A percentile compares a stretch with the other conserved stretches of the same genome.
Conservation (phyloP, 1,284 basidiomycete genomes). For the Afroboletus lepidellus region DNA sequence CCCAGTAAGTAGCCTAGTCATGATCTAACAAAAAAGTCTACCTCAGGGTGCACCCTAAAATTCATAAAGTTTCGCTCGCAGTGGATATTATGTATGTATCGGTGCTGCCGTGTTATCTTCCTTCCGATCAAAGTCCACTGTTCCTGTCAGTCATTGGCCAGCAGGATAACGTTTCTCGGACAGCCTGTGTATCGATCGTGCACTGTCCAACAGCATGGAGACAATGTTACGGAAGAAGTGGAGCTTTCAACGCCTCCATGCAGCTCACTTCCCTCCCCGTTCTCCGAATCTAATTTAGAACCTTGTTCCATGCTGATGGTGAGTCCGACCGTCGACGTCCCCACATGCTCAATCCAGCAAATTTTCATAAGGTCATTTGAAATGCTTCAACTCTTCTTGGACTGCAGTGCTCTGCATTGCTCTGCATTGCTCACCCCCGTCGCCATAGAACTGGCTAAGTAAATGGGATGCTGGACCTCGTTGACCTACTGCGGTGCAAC, state of each 20-base stretch:
- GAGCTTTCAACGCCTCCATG: conserved; percentile 13
- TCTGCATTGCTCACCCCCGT: conserved; percentile 1
- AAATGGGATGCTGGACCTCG: not conserved
- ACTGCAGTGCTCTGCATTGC: not conserved
- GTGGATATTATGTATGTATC: conserved; percentile 37
- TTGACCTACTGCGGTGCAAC: not conserved
- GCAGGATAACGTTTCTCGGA: conserved; percentile 22
- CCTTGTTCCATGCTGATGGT: conserved; percentile 12
- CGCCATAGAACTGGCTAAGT: not conserved
- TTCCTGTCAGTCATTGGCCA: conserved; percentile 15
- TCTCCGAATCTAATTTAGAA: conserved; percentile 10
- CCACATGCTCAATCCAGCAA: conserved; percentile 10
- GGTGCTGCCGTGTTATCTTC: conserved; percentile 21
- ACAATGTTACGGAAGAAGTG: conserved; percentile 27
- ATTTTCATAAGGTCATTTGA: conserved; percentile 25
- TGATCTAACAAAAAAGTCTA: conserved; percentile 15
- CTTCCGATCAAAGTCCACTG: conserved; percentile 29
- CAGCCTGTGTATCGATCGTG: conserved; percentile 15
- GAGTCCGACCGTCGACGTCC: conserved; percentile 1
- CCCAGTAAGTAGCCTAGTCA: conserved; percentile 7
- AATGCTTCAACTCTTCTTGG: conserved; percentile 26
- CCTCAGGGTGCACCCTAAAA: conserved; percentile 35
- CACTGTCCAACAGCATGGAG: conserved; percentile 21
- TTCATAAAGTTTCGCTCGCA: conserved; percentile 23
- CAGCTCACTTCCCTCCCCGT: conserved; percentile 5